Conservation (phyloP, 768 basidiomycete genomes). For the Sarcodon aspratus region DNA sequence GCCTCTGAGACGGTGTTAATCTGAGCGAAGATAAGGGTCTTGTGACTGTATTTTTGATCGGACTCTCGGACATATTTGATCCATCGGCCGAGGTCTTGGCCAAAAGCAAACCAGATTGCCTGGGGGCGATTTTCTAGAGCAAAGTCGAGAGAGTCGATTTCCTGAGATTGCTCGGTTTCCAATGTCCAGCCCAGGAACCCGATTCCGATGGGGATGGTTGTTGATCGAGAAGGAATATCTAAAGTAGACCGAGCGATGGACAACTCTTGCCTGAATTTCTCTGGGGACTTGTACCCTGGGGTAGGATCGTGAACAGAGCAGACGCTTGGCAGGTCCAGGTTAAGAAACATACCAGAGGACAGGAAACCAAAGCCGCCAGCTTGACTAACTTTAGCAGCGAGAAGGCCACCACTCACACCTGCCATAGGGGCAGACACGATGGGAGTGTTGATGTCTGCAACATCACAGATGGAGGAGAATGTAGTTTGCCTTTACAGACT, state of each 20-base stretch:
- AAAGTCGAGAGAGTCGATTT: slow-evolving; percentile 31
- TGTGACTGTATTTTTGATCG: slow-evolving; percentile 29
- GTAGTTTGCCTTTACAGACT: too few relatives aligned
- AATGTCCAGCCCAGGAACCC: slow-evolving; percentile 68
- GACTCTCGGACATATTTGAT: slow-evolving; percentile 46
- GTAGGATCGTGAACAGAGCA: slow-evolving; percentile 3
- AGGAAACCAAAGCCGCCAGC: slow-evolving; percentile 75
- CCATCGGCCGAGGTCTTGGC: slow-evolving; percentile 46
- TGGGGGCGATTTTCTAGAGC: slow-evolving; percentile 45
- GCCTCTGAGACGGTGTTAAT: slow-evolving; percentile 54
- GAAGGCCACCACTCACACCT: slow-evolving; percentile 46
- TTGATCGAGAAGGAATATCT: slow-evolving; percentile 10
- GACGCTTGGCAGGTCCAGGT: not conserved
- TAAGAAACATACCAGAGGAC: slow-evolving; percentile 36
- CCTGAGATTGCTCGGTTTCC: slow-evolving; percentile 31
- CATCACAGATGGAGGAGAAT: too few relatives aligned
- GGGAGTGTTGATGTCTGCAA: slow-evolving; percentile 20
- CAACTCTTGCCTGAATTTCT: slow-evolving; percentile 39
- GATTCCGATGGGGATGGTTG: slow-evolving; percentile 50
- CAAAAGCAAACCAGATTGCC: slow-evolving; percentile 72
- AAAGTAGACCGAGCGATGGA: slow-evolving; percentile 37
- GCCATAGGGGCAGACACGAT: slow-evolving; percentile 64
- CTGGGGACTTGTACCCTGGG: slow-evolving; percentile 35
- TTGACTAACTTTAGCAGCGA: slow-evolving; percentile 37
- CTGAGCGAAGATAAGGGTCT: slow-evolving; percentile 52